Percentiles rank a stretch among this genome's conserved stretches.
Evolutionary conservation across 495 filamentous ascomycete species (phyloP).

Genomic region (Cercophora newfieldiana): DNA sequence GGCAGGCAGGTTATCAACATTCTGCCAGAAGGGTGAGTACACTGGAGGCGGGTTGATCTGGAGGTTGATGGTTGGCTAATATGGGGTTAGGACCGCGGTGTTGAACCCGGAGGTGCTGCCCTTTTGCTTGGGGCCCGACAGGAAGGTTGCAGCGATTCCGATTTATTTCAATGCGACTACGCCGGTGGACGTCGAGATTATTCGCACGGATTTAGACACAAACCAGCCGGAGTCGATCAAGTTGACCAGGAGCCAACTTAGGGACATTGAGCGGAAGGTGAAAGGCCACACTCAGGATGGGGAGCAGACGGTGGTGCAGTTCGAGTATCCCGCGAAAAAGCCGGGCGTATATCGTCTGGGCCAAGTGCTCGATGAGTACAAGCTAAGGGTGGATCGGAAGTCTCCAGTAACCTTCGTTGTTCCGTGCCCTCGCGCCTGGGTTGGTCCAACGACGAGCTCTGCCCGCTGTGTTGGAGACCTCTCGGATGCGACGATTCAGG

Average conservation of each 20-base stretch:
- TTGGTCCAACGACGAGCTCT: conserved; percentile 62
- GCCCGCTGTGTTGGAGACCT: conserved; percentile 79
- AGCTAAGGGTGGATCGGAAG: conserved; percentile 81
- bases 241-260: conserved; percentile 56
- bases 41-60: neutral
- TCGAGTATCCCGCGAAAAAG: conserved; percentile 68
- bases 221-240: conserved; percentile 75
- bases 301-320: conserved; percentile 54
- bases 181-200: conserved; percentile 79
- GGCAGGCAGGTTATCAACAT: conserved; percentile 97
- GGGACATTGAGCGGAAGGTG: conserved; percentile 60
- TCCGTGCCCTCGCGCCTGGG: conserved; percentile 72
- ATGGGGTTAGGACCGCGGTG: conserved; percentile 66
- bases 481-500: conserved; percentile 76
- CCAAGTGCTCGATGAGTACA: conserved; percentile 86
- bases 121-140: conserved; percentile 72
- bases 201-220: conserved; percentile 80
- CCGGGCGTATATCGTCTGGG: conserved; percentile 82
- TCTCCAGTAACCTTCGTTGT: conserved; percentile 77
- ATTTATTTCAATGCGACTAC: conserved; percentile 91
- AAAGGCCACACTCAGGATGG: conserved; percentile 49
- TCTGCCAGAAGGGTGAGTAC: conserved; percentile 82
- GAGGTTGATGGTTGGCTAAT: conserved; percentile 23
- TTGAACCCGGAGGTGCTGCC: conserved; percentile 76
- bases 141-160: conserved; percentile 65